phyloP scores from a whole-genome alignment of 306 rosid species.

The Vigna mungo region DNA sequence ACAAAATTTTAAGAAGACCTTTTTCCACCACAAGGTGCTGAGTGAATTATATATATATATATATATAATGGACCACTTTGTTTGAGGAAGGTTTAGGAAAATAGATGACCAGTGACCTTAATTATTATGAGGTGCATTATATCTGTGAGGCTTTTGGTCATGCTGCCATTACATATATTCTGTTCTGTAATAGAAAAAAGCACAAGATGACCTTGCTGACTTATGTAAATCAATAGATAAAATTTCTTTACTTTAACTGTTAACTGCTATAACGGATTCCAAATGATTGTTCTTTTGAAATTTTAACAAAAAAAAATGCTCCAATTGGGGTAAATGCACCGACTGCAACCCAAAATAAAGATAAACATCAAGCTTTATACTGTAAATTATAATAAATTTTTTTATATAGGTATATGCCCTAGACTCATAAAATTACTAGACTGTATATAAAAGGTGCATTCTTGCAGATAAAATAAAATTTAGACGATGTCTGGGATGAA shows the following conservation, averaged over 20 bases:
- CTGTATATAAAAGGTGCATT: no score
- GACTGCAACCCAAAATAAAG: conserved; percentile 19
- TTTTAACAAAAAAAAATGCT: background rate
- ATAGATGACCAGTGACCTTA: background rate
- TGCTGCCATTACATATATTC: conserved; percentile 5
- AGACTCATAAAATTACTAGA: no score
- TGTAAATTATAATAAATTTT: background rate
- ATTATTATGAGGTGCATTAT: background rate
- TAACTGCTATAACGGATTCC: conserved; percentile 60
- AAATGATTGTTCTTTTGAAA: conserved; percentile 36
- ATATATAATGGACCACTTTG: background rate
- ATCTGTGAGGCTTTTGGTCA: background rate
- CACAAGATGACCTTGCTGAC: conserved; percentile 22
- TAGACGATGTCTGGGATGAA: no score
- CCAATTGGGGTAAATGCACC: conserved; percentile 22
- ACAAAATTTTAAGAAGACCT: no score
- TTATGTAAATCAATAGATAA: conserved; percentile 14
- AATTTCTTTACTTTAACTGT: conserved; percentile 37
- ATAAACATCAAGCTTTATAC: conserved; percentile 44
- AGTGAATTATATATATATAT: background rate
- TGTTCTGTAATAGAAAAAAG: background rate
- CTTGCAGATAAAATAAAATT: no score
- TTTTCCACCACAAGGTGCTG: conserved; percentile 36
- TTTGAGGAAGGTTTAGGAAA: background rate
- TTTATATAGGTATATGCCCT: conserved; percentile 28